Evolutionary conservation across 768 basidiomycete genomes (phyloP).

Genomic region (Termitomyces eurrhizus): DNA sequence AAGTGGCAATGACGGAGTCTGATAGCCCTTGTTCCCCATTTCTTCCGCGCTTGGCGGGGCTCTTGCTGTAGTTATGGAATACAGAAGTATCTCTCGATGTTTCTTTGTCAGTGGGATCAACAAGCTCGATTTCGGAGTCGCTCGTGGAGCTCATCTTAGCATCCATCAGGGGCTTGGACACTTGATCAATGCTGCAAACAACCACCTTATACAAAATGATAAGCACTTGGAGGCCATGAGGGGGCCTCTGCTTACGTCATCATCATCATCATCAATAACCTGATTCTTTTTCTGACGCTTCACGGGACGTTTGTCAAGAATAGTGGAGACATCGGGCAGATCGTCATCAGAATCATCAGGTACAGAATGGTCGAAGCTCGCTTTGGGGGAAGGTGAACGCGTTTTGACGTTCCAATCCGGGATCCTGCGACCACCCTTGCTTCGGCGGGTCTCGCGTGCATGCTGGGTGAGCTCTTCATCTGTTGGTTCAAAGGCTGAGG

Average conservation of each 20-base stretch:
- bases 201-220: conserved; percentile 13
- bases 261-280: conserved; percentile 12
- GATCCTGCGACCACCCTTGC: conserved; percentile 16
- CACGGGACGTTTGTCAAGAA: conserved; percentile 28
- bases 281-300: conserved; percentile 30
- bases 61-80: conserved; percentile 22
- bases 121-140: conserved; percentile 24
- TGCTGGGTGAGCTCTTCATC: conserved; percentile 49
- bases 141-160: conserved; percentile 17
- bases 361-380: conserved; percentile 24
- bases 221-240: not conserved
- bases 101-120: not conserved
- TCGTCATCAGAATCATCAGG: conserved; percentile 49
- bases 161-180: conserved; percentile 14
- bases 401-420: conserved; percentile 18
- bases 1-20: conserved; percentile 44
- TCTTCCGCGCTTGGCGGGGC: conserved; percentile 17
- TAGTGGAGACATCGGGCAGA: conserved; percentile 42
- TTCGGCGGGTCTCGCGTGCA: conserved; percentile 29
- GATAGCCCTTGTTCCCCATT: conserved; percentile 28
- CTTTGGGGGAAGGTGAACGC: conserved; percentile 25
- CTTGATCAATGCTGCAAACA: conserved; percentile 28
- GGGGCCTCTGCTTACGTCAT: conserved; percentile 4
- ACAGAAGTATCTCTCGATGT: not conserved
- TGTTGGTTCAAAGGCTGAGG: conserved; percentile 66